Evolutionary conservation across 1,284 basidiomycete genomes (phyloP).

Genomic region (Cutaneotrichosporon daszewskae): DNA sequence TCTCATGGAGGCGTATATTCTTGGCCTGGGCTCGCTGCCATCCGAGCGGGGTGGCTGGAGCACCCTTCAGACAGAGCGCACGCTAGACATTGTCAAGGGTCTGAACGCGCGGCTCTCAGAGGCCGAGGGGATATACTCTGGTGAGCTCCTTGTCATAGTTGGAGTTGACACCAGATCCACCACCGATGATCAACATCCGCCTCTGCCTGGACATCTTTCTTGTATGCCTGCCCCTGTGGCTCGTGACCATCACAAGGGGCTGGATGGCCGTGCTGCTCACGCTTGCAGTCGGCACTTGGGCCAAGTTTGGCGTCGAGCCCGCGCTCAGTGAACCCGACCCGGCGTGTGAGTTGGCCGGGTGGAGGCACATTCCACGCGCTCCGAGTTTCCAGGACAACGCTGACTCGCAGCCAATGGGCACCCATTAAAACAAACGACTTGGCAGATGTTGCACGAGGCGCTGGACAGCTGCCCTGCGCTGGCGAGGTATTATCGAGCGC

Average conservation of each 20-base stretch:
- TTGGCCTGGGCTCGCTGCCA: slow-evolving; percentile 31
- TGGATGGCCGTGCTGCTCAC: slow-evolving; percentile 10
- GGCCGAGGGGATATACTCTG: slow-evolving; percentile 38
- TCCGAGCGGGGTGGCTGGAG: slow-evolving; percentile 36
- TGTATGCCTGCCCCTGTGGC: slow-evolving; percentile 1
- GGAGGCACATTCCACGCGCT: no score
- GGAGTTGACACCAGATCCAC: slow-evolving; percentile 10
- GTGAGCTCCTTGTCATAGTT: slow-evolving; percentile 22
- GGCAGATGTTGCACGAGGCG: slow-evolving; percentile 38
- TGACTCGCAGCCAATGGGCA: neutral
- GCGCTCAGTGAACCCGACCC: slow-evolving; percentile 8
- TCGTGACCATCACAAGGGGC: slow-evolving; percentile 2
- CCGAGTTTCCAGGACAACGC: neutral
- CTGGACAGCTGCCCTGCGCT: slow-evolving; percentile 40
- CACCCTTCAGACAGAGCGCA: slow-evolving; percentile 37
- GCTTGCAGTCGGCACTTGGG: neutral
- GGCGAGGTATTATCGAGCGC: slow-evolving; percentile 28
- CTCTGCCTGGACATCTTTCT: slow-evolving; percentile 12
- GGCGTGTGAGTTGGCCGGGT: slow-evolving; percentile 4
- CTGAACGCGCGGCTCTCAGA: slow-evolving; percentile 32
- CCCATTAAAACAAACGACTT: slow-evolving; percentile 20
- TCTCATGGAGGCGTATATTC: slow-evolving; percentile 42
- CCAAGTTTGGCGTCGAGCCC: slow-evolving; percentile 9
- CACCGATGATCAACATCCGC: slow-evolving; percentile 7
- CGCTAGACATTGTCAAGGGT: slow-evolving; percentile 31